These are phyloP conservation scores for Sporisorium scitamineum DNA, from an alignment of 1,284 basidiomycete genomes.

Conservation along the genomic window DNA sequence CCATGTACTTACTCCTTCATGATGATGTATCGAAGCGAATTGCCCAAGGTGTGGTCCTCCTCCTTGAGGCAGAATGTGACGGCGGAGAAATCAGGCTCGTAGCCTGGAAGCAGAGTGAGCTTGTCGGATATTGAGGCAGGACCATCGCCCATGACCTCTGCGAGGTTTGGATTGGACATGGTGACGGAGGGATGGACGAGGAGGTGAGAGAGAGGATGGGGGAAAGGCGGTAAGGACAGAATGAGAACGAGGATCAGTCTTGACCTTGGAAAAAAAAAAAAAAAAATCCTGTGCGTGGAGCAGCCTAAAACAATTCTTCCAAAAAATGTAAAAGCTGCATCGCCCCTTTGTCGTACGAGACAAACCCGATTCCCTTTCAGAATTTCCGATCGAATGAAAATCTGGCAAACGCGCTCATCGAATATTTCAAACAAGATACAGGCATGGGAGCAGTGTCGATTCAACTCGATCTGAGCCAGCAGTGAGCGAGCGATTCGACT, in stretches of 20 bases:
- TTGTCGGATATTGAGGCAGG: slow-evolving; percentile 48
- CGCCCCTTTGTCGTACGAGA: slow-evolving; percentile 19
- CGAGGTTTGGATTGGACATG: slow-evolving; percentile 54
- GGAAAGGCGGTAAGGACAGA: not conserved
- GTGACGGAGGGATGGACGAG: slow-evolving; percentile 2
- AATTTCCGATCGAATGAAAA: slow-evolving; percentile 7
- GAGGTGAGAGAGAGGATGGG: not conserved
- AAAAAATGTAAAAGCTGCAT: not conserved
- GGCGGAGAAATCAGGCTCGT: slow-evolving; percentile 83
- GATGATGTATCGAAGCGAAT: slow-evolving; percentile 93
- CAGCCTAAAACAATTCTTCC: slow-evolving; percentile 8
- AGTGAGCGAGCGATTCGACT: not conserved
- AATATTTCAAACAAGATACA: not conserved
- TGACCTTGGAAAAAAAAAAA: slow-evolving; percentile 4
- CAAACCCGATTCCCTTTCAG: not conserved
- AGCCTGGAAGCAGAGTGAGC: slow-evolving; percentile 74
- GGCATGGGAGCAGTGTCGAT: slow-evolving; percentile 22
- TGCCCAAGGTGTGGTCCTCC: slow-evolving; percentile 95
- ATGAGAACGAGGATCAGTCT: not conserved
- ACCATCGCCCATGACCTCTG: slow-evolving; percentile 53
- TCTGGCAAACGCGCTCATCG: not conserved
- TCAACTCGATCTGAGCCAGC: slow-evolving; percentile 8
- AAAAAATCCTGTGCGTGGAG: slow-evolving; percentile 37
- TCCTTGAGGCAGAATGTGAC: slow-evolving; percentile 92
- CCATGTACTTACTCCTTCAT: slow-evolving; percentile 93